phyloP scores from a whole-genome alignment of 495 filamentous ascomycete genomes.

The Aspergillus campestris region DNA sequence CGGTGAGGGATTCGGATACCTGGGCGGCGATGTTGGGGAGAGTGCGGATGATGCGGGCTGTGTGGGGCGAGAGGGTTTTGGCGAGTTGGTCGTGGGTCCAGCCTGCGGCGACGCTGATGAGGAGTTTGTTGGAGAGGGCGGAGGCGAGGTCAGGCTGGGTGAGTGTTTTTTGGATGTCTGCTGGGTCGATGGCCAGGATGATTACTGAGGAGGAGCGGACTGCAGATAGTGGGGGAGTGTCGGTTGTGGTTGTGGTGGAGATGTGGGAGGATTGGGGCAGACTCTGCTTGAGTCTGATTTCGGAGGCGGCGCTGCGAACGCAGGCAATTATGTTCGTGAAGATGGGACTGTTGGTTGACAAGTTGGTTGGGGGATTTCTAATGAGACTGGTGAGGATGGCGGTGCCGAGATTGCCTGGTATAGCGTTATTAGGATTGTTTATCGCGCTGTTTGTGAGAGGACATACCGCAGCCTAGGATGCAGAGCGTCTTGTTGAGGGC shows the following conservation, averaged over 20 bases:
- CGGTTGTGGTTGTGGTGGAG: constrained; percentile 10
- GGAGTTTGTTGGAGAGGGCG: constrained; percentile 20
- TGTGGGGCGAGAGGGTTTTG: constrained; percentile 16
- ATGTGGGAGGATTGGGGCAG: constrained; percentile 7
- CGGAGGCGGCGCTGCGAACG: constrained; percentile 20
- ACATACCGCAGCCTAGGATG: constrained; percentile 31
- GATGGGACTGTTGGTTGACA: constrained; percentile 2
- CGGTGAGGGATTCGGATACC: constrained; percentile 30
- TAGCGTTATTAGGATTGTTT: neutral
- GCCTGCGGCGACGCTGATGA: constrained; percentile 38
- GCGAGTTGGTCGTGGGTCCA: constrained; percentile 27
- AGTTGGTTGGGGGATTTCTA: constrained; percentile 1
- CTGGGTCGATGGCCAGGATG: constrained; percentile 27
- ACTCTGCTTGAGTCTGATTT: neutral
- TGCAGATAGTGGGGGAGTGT: constrained; percentile 12
- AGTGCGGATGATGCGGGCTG: constrained; percentile 25
- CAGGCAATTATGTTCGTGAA: constrained; percentile 26
- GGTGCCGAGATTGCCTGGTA: constrained; percentile 28
- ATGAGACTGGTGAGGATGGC: constrained; percentile 29
- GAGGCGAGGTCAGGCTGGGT: constrained; percentile 15
- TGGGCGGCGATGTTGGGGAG: constrained; percentile 33
- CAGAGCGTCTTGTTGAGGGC: constrained; percentile 17
- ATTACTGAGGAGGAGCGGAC: constrained; percentile 18
- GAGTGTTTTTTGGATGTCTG: constrained; percentile 19
- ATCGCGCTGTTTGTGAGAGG: neutral